These are phyloP conservation scores for Primulina huaijiensis DNA, from an alignment of 257 asterid species.

Conservation along the genomic window DNA sequence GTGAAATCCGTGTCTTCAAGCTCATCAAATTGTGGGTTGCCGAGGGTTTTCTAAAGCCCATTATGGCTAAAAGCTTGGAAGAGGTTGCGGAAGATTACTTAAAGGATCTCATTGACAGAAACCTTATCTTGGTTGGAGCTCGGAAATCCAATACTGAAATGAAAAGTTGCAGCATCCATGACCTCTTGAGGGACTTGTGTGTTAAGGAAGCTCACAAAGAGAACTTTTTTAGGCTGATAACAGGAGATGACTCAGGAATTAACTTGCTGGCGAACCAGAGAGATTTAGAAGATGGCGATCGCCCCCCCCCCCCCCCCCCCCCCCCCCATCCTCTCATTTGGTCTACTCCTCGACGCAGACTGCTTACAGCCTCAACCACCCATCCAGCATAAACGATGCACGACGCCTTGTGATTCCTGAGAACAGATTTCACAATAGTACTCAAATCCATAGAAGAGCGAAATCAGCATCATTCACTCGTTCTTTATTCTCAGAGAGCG, in stretches of 20 bases:
- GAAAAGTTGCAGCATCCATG: background rate
- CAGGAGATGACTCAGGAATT: background rate
- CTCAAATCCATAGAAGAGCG: background rate
- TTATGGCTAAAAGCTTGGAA: background rate
- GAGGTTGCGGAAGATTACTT: background rate
- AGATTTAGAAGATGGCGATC: background rate
- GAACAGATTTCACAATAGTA: no score
- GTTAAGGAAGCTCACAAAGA: background rate
- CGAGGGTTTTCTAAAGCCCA: background rate
- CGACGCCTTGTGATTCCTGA: background rate
- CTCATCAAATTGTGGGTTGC: constrained; percentile 13
- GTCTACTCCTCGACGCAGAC: no score
- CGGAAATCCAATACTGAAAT: background rate
- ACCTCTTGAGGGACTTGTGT: constrained; percentile 7
- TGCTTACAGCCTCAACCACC: background rate
- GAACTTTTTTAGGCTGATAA: background rate
- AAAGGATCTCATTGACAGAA: background rate
- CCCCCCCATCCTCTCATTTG: background rate
- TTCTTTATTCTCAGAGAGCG: background rate
- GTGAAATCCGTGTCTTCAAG: background rate
- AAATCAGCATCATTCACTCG: background rate
- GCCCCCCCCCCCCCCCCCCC: background rate
- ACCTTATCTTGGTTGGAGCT: background rate
- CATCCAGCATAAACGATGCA: background rate
- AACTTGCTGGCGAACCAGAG: background rate